Conservation (phyloP, 2,329 filamentous ascomycete genomes). For the Helotiales sp. region DNA sequence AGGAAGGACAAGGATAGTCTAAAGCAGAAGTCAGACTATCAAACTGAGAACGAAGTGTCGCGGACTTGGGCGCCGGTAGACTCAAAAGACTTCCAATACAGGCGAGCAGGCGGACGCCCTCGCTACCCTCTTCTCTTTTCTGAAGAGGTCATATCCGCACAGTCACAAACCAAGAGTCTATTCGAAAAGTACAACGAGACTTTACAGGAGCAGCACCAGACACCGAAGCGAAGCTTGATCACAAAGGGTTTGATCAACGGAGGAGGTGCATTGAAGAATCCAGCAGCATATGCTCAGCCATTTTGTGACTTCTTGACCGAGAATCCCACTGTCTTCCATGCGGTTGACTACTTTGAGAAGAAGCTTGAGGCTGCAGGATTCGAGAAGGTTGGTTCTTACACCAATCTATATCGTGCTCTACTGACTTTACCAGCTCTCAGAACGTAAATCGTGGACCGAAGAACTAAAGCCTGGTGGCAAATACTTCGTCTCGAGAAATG, state of each 20-base stretch:
- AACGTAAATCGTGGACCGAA: conserved; percentile 74
- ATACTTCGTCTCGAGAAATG: conserved; percentile 86
- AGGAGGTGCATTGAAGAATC: conserved; percentile 31
- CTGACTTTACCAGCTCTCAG: conserved; percentile 57
- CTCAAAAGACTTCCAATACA: not conserved
- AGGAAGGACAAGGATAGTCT: too few species aligned
- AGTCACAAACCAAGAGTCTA: conserved; percentile 15
- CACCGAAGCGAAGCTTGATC: conserved; percentile 11
- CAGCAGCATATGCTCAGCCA: conserved; percentile 74
- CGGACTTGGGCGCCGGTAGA: too few species aligned
- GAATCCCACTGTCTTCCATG: conserved; percentile 93
- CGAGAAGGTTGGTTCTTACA: conserved; percentile 54
- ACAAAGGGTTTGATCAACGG: conserved; percentile 13
- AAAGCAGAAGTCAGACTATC: too few species aligned
- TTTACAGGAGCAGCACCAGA: not conserved
- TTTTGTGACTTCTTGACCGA: conserved; percentile 85
- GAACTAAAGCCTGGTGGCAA: conserved; percentile 78
- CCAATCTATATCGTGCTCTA: not conserved
- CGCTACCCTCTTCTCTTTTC: not conserved
- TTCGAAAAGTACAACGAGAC: conserved; percentile 25
- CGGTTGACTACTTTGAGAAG: conserved; percentile 74
- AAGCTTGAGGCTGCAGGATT: conserved; percentile 75
- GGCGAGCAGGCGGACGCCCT: not conserved
- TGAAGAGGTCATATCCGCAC: not conserved
- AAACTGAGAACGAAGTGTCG: too few species aligned